phyloP scores from a whole-genome alignment of 2,329 filamentous ascomycete genomes.

The Plectosphaerella cucumerina region DNA sequence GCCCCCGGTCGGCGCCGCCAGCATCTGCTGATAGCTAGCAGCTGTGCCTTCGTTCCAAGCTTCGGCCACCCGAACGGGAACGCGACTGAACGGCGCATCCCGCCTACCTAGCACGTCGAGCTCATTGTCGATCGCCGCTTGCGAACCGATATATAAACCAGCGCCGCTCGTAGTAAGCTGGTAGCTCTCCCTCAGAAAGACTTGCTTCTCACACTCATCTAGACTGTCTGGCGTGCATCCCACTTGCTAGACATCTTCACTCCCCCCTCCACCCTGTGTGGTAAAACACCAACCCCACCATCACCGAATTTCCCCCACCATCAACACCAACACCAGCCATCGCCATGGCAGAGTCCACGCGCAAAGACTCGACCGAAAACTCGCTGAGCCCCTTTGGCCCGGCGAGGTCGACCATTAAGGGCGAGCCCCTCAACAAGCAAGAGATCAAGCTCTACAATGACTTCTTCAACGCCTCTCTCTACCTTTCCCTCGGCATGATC shows the following conservation, averaged over 20 bases:
- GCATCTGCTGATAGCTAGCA: neutral
- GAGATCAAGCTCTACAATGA: conserved; percentile 66
- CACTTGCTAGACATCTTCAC: too few species aligned
- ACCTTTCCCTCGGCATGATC: conserved; percentile 76
- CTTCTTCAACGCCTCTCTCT: conserved; percentile 71
- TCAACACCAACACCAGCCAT: conserved; percentile 1
- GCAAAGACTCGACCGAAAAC: conserved; percentile 29
- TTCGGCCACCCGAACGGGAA: neutral
- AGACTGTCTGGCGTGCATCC: neutral
- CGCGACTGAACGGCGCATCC: too few species aligned
- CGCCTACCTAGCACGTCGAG: too few species aligned
- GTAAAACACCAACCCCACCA: neutral
- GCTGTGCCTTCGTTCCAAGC: too few species aligned
- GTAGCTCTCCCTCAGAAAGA: too few species aligned
- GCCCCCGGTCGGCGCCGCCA: neutral
- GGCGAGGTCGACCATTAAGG: conserved; percentile 61
- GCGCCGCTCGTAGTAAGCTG: neutral
- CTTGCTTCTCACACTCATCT: neutral
- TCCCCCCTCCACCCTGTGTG: too few species aligned
- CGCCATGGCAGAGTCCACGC: conserved; percentile 20
- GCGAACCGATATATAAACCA: too few species aligned
- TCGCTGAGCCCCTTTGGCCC: conserved; percentile 61
- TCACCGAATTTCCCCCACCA: neutral
- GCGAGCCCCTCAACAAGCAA: conserved; percentile 57
- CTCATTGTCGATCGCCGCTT: too few species aligned